phyloP scores from a whole-genome alignment of 352 stramenopile species.

The Phytophthora sp. region DNA sequence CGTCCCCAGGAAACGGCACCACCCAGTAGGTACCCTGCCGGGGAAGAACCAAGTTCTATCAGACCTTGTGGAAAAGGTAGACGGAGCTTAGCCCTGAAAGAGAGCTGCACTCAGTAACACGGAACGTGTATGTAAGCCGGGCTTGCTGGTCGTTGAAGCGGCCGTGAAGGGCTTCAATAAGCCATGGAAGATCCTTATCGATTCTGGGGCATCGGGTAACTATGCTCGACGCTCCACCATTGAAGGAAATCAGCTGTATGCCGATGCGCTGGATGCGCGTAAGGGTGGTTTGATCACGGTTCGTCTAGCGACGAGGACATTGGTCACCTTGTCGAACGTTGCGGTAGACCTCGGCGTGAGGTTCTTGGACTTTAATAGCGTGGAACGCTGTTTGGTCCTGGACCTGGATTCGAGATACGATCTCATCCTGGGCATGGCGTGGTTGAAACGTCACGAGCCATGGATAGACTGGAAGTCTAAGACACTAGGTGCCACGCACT shows the following conservation, averaged over 20 bases:
- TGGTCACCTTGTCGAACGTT: conserved; percentile 3
- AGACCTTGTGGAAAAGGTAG: background rate
- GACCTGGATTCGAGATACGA: conserved; percentile 21
- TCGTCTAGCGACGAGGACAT: background rate
- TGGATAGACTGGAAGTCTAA: conserved; percentile 17
- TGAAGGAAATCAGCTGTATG: background rate
- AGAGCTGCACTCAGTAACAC: background rate
- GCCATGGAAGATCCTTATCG: conserved; percentile 2
- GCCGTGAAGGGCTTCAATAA: conserved; percentile 8
- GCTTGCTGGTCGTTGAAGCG: conserved; percentile 6
- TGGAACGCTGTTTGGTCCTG: background rate
- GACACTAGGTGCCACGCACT: background rate
- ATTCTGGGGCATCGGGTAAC: conserved; percentile 1
- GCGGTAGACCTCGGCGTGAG: conserved; percentile 5
- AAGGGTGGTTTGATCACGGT: background rate
- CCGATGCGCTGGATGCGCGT: background rate
- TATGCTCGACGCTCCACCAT: background rate
- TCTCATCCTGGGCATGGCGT: conserved; percentile 28
- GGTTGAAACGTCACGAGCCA: conserved; percentile 5
- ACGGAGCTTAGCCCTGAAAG: background rate
- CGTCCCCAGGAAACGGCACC: background rate
- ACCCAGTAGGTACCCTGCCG: background rate
- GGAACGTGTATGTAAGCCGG: conserved; percentile 1
- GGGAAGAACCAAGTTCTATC: background rate
- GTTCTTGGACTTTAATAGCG: conserved; percentile 11